phyloP scores from a whole-genome alignment of 2,329 filamentous ascomycete species.

The Alternaria infectoria region DNA sequence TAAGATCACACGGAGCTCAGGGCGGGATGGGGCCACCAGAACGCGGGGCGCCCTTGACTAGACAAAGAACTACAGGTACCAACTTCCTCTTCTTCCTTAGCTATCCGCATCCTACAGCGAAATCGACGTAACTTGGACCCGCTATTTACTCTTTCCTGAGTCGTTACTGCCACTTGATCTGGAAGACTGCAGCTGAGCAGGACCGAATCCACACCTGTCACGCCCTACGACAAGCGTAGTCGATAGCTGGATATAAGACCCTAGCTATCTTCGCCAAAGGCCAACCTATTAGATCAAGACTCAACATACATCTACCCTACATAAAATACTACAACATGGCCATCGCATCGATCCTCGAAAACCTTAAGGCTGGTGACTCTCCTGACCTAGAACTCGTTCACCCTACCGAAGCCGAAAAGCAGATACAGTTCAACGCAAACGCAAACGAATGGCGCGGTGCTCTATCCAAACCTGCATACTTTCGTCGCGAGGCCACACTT shows the following conservation, averaged over 20 bases:
- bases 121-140: constrained; percentile 3
- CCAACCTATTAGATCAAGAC: background rate
- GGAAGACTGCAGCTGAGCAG: background rate
- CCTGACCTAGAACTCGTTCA: constrained; percentile 60
- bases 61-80: constrained; percentile 9
- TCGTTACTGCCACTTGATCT: constrained; percentile 4
- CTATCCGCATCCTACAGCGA: background rate
- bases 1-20: constrained; percentile 13
- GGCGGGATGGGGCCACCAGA: background rate
- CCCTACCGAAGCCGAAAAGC: constrained; percentile 61
- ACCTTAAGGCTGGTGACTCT: constrained; percentile 58
- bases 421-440: constrained; percentile 61
- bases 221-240: constrained; percentile 12
- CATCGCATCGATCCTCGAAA: constrained; percentile 11
- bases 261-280: background rate
- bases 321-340: constrained; percentile 27
- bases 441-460: constrained; percentile 64
- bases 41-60: constrained; percentile 19
- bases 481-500: constrained; percentile 63
- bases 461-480: constrained; percentile 61
- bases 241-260: constrained; percentile 1
- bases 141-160: constrained; percentile 3
- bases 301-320: background rate
- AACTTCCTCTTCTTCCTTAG: constrained; percentile 6
- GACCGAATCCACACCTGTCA: background rate